Evolutionary conservation across 129 eudicot species (phyloP).

Genomic region (Smallanthus sonchifolius): DNA sequence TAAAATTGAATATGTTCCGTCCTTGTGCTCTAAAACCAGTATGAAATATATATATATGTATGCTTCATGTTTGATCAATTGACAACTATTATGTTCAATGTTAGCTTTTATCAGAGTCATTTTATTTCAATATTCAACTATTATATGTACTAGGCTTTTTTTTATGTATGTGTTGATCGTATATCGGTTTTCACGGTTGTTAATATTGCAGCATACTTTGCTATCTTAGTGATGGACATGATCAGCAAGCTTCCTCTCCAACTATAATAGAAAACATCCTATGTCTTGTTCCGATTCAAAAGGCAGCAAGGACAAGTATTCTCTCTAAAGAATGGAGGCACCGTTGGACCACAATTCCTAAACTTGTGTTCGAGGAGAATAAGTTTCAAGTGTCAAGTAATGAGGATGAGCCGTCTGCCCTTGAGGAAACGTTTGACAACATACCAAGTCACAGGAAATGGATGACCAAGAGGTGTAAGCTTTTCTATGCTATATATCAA

Average conservation of each 20-base stretch:
- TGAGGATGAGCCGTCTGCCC: background rate
- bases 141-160: no score
- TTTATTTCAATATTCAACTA: background rate
- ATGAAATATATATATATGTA: background rate
- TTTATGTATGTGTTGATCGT: background rate
- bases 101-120: background rate
- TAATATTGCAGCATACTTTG: background rate
- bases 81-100: background rate
- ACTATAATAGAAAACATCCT: background rate
- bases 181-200: no score
- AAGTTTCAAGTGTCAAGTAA: background rate
- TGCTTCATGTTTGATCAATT: background rate
- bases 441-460: background rate
- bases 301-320: conserved; percentile 15
- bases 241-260: conserved; percentile 17
- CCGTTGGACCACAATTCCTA: background rate
- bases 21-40: no score
- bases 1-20: no score
- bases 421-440: background rate
- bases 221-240: background rate
- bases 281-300: conserved; percentile 14
- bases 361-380: conserved; percentile 11
- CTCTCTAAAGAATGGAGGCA: conserved; percentile 10
- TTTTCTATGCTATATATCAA: conserved; percentile 7
- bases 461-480: background rate